Evolutionary conservation across 768 basidiomycete genomes (phyloP).

Genomic region (Mycena albidolilacea): DNA sequence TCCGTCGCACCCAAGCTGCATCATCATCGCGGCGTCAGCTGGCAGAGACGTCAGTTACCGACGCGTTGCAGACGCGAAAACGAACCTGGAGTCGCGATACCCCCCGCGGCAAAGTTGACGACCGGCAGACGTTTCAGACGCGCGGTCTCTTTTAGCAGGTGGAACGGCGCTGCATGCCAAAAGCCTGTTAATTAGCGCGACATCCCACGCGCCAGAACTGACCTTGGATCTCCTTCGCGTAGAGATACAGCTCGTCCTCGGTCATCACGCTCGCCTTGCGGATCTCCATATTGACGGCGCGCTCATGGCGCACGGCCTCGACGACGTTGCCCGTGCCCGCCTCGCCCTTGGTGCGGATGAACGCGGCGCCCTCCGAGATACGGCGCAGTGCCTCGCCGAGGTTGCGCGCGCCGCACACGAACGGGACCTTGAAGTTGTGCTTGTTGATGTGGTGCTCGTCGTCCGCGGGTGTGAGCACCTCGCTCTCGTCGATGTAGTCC

Average conservation of each 20-base stretch:
- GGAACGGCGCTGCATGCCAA: conserved; percentile 78
- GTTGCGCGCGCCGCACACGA: conserved; percentile 96
- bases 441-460: conserved; percentile 98
- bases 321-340: conserved; percentile 93
- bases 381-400: conserved; percentile 96
- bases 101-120: conserved; percentile 97
- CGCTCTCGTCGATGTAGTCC: conserved; percentile 97
- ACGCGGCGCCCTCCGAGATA: conserved; percentile 97
- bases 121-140: conserved; percentile 93
- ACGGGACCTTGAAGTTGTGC: conserved; percentile 94
- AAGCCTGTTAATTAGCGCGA: not conserved
- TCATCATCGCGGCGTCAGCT: conserved; percentile 98
- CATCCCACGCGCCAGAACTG: not conserved
- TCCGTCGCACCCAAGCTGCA: conserved; percentile 98
- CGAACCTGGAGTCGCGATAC: conserved; percentile 91
- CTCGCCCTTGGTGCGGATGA: conserved; percentile 98
- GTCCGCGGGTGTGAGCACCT: conserved; percentile 96
- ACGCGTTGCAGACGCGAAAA: conserved; percentile 4
- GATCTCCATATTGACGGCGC: conserved; percentile 88
- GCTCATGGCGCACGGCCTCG: conserved; percentile 94
- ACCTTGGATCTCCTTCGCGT: conserved; percentile 87
- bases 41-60: conserved; percentile 10
- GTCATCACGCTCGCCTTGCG: conserved; percentile 88
- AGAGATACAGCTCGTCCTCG: conserved; percentile 95
- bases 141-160: conserved; percentile 96